Conservation (phyloP, 805 yeast genomes). For the Debaryomyces maramus region DNA sequence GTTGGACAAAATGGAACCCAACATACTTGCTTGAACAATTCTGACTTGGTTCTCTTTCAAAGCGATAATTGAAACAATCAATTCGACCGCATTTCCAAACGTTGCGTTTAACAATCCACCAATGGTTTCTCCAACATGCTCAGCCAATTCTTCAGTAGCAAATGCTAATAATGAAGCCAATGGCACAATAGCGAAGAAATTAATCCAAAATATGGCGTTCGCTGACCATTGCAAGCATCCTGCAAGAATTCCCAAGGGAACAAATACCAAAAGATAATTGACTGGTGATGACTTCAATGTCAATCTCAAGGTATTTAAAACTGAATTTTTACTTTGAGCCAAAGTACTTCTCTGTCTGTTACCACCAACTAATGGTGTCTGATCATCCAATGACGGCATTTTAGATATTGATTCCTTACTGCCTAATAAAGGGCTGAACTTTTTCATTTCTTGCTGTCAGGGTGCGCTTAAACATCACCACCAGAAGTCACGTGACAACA, state of each 20-base stretch:
- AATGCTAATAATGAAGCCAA: constrained; percentile 86
- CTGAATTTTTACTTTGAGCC: constrained; percentile 5
- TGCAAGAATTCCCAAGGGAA: constrained; percentile 85
- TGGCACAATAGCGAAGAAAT: constrained; percentile 89
- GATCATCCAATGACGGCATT: constrained; percentile 13
- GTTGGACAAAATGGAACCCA: constrained; percentile 90
- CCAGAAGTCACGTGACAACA: too few species aligned
- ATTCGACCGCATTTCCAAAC: constrained; percentile 96
- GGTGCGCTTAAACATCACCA: too few species aligned
- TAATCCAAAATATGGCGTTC: constrained; percentile 63
- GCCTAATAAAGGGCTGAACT: too few species aligned
- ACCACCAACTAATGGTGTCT: constrained; percentile 11
- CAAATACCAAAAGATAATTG: constrained; percentile 74
- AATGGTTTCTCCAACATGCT: constrained; percentile 83
- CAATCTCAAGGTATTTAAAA: constrained; percentile 18
- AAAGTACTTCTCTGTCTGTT: background rate
- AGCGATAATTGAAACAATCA: constrained; percentile 92
- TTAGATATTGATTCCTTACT: too few species aligned
- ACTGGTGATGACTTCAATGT: constrained; percentile 62
- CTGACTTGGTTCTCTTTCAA: constrained; percentile 81
- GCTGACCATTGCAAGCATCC: constrained; percentile 58
- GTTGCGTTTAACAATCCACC: constrained; percentile 97
- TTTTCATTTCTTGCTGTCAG: too few species aligned
- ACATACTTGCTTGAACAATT: constrained; percentile 96
- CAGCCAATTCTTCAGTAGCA: constrained; percentile 91